A percentile compares a stretch with the other conserved stretches of the same genome.
Conservation (phyloP, 1,284 basidiomycete species). For the Ceratobasidium sp. region DNA sequence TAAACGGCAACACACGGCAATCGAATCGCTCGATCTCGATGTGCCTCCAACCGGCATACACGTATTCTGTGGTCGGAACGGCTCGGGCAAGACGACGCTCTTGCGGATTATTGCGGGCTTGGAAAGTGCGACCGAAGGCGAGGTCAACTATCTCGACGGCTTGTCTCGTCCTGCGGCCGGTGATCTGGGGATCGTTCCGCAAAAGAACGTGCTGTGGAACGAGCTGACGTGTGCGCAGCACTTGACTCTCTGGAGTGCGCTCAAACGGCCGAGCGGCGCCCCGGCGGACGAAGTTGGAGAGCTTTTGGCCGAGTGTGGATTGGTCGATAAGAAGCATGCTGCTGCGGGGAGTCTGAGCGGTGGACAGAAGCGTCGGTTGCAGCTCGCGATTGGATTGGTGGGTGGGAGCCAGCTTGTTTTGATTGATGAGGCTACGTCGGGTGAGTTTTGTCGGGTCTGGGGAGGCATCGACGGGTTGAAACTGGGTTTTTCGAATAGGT, state of each 20-base stretch:
- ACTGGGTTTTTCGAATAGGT: constrained; percentile 54
- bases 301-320: constrained; percentile 72
- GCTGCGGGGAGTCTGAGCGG: constrained; percentile 74
- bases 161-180: constrained; percentile 58
- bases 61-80: constrained; percentile 59
- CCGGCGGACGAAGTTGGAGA: constrained; percentile 62
- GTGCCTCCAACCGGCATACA: constrained; percentile 77
- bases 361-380: constrained; percentile 83
- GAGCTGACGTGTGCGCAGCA: constrained; percentile 79
- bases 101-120: constrained; percentile 72
- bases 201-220: constrained; percentile 83
- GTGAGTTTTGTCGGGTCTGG: background rate
- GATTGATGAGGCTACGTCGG: constrained; percentile 74
- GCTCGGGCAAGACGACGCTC: constrained; percentile 80
- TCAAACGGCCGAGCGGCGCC: constrained; percentile 64
- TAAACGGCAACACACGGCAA: constrained; percentile 65
- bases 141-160: constrained; percentile 68
- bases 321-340: constrained; percentile 69
- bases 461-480: background rate
- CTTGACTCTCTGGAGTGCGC: constrained; percentile 71
- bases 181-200: constrained; percentile 78
- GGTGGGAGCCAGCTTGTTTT: constrained; percentile 60
- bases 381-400: constrained; percentile 77
- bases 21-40: constrained; percentile 67
- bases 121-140: constrained; percentile 64